Percentiles rank a stretch among this genome's conserved stretches.
Evolutionary conservation across 2,329 filamentous ascomycete genomes (phyloP).

Genomic region (Penicillium fuscoglaucum): DNA sequence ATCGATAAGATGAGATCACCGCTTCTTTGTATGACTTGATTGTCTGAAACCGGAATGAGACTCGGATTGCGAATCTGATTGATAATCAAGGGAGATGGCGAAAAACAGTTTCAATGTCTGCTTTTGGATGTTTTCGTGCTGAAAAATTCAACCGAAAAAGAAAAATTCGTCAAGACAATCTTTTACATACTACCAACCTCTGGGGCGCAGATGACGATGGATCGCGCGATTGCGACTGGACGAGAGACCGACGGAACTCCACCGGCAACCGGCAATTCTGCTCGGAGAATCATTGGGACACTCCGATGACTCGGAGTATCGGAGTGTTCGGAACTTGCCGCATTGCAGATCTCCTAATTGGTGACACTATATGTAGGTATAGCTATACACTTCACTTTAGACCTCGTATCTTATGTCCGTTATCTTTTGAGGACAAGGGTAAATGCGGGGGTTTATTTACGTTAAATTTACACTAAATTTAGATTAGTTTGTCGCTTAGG

Average conservation of each 20-base stretch:
- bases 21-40: constrained; percentile 2
- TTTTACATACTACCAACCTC: constrained; percentile 30
- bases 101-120: constrained; percentile 6
- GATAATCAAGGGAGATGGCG: constrained; percentile 13
- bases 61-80: constrained; percentile 12
- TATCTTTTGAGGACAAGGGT: not conserved
- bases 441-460: not conserved
- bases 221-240: constrained; percentile 20
- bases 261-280: constrained; percentile 14
- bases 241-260: constrained; percentile 16
- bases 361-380: not conserved
- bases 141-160: constrained; percentile 12
- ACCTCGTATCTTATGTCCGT: not conserved
- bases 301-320: constrained; percentile 24
- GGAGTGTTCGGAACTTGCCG: constrained; percentile 23
- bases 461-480: not conserved
- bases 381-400: not conserved
- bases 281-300: constrained; percentile 20
- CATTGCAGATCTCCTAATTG: not conserved
- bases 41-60: not conserved
- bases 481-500: not conserved
- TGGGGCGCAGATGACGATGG: constrained; percentile 22
- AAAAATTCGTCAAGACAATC: constrained; percentile 15
- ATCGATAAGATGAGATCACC: constrained; percentile 8
- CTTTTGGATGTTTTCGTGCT: constrained; percentile 5